A percentile compares a stretch with the other conserved stretches of the same genome.
Evolutionary conservation across 495 filamentous ascomycete species (phyloP).

Genomic region (Penicillium diatomitis): DNA sequence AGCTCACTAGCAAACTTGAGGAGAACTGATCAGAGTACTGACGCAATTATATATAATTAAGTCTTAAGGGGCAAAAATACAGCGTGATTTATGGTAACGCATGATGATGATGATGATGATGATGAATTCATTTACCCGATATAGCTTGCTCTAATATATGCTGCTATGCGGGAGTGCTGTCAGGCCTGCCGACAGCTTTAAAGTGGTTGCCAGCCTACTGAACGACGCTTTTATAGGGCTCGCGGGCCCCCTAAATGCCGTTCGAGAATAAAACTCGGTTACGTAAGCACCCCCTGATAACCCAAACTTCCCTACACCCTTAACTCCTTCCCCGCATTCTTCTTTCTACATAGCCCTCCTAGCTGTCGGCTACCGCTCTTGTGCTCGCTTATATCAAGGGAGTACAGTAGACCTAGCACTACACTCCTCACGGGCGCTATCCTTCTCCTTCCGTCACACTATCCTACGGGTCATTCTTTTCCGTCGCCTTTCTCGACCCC

Average conservation of each 20-base stretch:
- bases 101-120: conserved; percentile 1
- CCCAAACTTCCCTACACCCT: too few species aligned
- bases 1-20: not conserved
- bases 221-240: too few species aligned
- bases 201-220: not conserved
- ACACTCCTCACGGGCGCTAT: conserved; percentile 1
- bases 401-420: conserved; percentile 2
- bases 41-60: not conserved
- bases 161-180: conserved; percentile 2
- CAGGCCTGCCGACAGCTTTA: conserved; percentile 3
- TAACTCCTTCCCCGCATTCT: not conserved
- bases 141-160: conserved; percentile 3
- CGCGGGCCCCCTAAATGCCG: not conserved
- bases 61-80: not conserved
- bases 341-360: not conserved
- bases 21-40: not conserved
- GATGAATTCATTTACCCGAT: conserved; percentile 8
- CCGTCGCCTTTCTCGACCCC: not conserved
- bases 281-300: too few species aligned
- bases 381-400: conserved; percentile 1
- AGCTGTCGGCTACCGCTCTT: not conserved
- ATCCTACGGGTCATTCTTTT: not conserved
- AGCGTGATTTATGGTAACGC: not conserved
- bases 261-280: not conserved
- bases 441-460: conserved; percentile 3